A percentile compares a stretch with the other conserved stretches of the same genome.
Evolutionary conservation across 2,329 filamentous ascomycete species (phyloP).

Genomic region (Aspergillus pseudotamarii): DNA sequence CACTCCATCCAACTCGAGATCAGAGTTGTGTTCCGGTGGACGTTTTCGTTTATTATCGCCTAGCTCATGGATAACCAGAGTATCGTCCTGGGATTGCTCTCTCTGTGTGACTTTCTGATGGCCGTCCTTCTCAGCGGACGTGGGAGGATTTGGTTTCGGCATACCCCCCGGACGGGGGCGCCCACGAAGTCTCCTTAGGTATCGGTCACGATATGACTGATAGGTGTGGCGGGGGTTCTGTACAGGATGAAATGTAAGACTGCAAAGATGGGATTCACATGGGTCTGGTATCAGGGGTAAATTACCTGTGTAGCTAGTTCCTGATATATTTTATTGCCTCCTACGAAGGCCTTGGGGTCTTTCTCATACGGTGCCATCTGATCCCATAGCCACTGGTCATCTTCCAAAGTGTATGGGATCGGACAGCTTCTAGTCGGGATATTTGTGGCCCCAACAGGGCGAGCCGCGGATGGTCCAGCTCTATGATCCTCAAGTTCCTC

Average conservation of each 20-base stretch:
- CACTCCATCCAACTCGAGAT: neutral
- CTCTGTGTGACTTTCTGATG: conserved; percentile 12
- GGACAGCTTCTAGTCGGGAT: conserved; percentile 39
- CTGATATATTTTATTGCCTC: conserved; percentile 51
- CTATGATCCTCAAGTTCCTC: conserved; percentile 52
- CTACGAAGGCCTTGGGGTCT: conserved; percentile 31
- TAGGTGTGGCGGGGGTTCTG: conserved; percentile 50
- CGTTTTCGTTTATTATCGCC: conserved; percentile 28
- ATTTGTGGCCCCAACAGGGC: conserved; percentile 48
- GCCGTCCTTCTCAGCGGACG: neutral
- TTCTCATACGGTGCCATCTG: conserved; percentile 44
- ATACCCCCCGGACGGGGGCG: conserved; percentile 37
- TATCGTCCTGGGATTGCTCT: neutral
- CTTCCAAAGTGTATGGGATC: conserved; percentile 42
- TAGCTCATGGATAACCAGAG: neutral
- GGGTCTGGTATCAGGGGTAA: neutral
- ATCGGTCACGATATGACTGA: conserved; percentile 55
- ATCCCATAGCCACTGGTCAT: conserved; percentile 50
- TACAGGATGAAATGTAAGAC: neutral
- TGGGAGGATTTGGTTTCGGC: conserved; percentile 9
- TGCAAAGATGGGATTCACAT: conserved; percentile 10
- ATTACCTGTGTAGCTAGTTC: conserved; percentile 43
- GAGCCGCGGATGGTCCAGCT: conserved; percentile 48
- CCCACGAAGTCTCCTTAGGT: conserved; percentile 43
- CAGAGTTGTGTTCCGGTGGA: conserved; percentile 7